Conservation (phyloP, 2,329 filamentous ascomycete genomes). For the Fusarium phyllophilum region DNA sequence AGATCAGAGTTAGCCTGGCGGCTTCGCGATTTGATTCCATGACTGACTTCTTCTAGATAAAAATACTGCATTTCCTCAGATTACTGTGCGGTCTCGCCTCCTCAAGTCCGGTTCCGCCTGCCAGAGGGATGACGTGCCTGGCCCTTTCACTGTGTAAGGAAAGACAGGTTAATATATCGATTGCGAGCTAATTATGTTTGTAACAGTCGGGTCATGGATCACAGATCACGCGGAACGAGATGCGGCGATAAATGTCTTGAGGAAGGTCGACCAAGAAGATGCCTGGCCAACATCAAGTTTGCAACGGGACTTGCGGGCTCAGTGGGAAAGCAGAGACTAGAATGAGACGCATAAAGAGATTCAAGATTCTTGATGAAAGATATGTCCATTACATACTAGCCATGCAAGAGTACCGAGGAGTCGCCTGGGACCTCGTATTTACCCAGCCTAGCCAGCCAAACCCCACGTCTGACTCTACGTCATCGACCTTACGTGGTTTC, state of each 20-base stretch:
- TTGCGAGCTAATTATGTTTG: neutral
- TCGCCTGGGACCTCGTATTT: neutral
- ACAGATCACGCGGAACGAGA: neutral
- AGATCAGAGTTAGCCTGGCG: neutral
- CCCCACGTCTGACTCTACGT: neutral
- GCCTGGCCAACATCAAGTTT: neutral
- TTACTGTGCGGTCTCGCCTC: neutral
- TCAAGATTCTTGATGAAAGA: no score
- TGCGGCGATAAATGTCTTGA: neutral
- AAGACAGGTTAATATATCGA: no score
- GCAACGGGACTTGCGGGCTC: neutral
- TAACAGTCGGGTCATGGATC: neutral
- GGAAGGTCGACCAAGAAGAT: neutral
- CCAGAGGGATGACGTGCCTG: neutral
- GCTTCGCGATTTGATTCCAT: accelerated
- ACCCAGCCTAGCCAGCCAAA: neutral
- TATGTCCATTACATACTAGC: neutral
- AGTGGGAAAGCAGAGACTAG: neutral
- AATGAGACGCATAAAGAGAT: no score
- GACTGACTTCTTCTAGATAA: neutral
- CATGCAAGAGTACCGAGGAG: neutral
- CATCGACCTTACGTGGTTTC: neutral
- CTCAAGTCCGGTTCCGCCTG: neutral
- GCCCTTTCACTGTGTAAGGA: neutral
- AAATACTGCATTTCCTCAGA: neutral